Evolutionary conservation across 2,329 filamentous ascomycete genomes (phyloP).

Genomic region (Aspergillus pseudonomiae): DNA sequence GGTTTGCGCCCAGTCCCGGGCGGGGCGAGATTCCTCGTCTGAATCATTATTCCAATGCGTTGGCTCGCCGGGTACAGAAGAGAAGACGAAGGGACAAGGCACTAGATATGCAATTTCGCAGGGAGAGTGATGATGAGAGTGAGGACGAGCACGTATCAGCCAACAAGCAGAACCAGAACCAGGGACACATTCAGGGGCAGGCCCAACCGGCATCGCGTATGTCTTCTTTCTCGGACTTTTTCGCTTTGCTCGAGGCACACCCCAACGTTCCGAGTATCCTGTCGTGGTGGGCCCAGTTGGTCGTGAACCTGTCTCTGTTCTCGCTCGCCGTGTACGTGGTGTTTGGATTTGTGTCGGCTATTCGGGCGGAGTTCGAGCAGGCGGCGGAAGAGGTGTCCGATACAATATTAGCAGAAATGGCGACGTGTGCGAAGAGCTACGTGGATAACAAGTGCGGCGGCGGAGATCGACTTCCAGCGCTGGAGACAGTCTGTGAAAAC

Average conservation of each 20-base stretch:
- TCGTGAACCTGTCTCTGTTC: conserved; percentile 54
- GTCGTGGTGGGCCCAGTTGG: conserved; percentile 67
- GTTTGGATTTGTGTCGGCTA: conserved; percentile 69
- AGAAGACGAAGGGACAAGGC: conserved; percentile 52
- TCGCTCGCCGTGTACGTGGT: conserved; percentile 63
- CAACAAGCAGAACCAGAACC: conserved; percentile 23
- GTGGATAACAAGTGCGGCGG: conserved; percentile 73
- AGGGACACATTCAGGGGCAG: conserved; percentile 20
- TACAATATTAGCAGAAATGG: conserved; percentile 72
- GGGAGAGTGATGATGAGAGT: conserved; percentile 45
- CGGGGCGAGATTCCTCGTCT: conserved; percentile 65
- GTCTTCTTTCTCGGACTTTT: conserved; percentile 53
- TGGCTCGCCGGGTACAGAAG: conserved; percentile 52
- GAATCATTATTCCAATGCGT: conserved; percentile 50
- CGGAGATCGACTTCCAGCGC: conserved; percentile 68
- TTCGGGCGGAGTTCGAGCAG: conserved; percentile 74
- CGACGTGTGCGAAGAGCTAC: conserved; percentile 73
- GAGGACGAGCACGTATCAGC: conserved; percentile 42
- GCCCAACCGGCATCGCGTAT: conserved; percentile 31
- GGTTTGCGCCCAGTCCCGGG: conserved; percentile 57
- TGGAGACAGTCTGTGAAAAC: conserved; percentile 72
- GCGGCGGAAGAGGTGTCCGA: conserved; percentile 70
- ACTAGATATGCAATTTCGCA: conserved; percentile 45
- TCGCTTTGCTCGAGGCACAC: conserved; percentile 66
- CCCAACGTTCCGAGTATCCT: conserved; percentile 68